These are phyloP conservation scores for Solanum hybrid DNA, from an alignment of 305 asterid genomes.

Conservation along the genomic window DNA sequence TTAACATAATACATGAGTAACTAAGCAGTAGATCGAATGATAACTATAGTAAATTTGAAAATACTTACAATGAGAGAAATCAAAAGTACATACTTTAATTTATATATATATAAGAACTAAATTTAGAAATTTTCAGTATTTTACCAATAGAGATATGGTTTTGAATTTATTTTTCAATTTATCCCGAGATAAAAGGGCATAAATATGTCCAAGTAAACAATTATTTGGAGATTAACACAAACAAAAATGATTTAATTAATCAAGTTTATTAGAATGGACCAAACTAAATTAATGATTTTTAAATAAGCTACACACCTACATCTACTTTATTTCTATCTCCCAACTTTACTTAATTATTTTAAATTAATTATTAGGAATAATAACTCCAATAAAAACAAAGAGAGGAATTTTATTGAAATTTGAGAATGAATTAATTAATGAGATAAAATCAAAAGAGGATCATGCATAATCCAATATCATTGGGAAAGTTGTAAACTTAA, in stretches of 20 bases:
- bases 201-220: neutral
- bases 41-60: neutral
- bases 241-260: neutral
- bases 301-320: neutral
- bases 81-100: neutral
- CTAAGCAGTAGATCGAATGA: neutral
- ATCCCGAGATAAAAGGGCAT: neutral
- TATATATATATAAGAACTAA: neutral
- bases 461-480: slow-evolving; percentile 5
- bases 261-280: neutral
- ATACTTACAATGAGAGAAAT: neutral
- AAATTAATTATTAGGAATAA: neutral
- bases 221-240: neutral
- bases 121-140: neutral
- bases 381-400: neutral
- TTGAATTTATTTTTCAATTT: neutral
- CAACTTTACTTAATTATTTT: neutral
- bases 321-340: neutral
- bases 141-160: neutral
- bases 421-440: slow-evolving; percentile 6
- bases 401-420: slow-evolving; percentile 14
- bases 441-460: slow-evolving; percentile 3
- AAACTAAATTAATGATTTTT: neutral
- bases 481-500: slow-evolving; percentile 10
- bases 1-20: neutral